phyloP scores from a whole-genome alignment of 2,329 filamentous ascomycete genomes.

The Ophiostoma ips region DNA sequence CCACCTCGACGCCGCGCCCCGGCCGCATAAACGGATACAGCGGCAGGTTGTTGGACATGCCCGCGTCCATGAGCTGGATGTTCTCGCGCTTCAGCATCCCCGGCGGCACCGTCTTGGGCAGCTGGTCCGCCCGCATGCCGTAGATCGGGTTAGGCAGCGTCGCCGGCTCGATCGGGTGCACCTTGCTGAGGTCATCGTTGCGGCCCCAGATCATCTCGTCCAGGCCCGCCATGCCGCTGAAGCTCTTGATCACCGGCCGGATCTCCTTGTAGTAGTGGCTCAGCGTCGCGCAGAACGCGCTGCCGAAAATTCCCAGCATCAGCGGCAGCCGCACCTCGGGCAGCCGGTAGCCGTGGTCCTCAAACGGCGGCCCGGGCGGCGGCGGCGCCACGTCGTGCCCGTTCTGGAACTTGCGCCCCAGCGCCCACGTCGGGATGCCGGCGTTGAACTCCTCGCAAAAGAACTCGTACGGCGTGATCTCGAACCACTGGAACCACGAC shows the following conservation, averaged over 20 bases:
- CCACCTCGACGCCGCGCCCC: constrained; percentile 74
- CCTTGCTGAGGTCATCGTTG: constrained; percentile 73
- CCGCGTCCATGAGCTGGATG: constrained; percentile 84
- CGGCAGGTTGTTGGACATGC: constrained; percentile 96
- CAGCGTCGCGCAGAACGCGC: constrained; percentile 87
- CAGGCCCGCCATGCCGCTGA: constrained; percentile 62
- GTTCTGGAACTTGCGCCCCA: constrained; percentile 68
- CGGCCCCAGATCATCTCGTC: constrained; percentile 73
- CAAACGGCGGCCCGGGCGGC: constrained; percentile 22
- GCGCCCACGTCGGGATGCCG: constrained; percentile 87
- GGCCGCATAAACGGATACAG: constrained; percentile 88
- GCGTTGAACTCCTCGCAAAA: constrained; percentile 87
- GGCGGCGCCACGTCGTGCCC: constrained; percentile 49
- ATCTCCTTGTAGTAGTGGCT: constrained; percentile 95
- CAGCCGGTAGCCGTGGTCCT: constrained; percentile 39
- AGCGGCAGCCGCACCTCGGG: constrained; percentile 76
- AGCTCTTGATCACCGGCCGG: constrained; percentile 60
- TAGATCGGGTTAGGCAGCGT: constrained; percentile 80
- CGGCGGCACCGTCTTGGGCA: constrained; percentile 65
- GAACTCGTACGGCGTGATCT: constrained; percentile 87
- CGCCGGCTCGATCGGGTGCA: constrained; percentile 89
- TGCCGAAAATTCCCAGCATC: constrained; percentile 89
- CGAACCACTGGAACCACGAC: constrained; percentile 97
- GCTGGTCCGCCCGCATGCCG: constrained; percentile 56
- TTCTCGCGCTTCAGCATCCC: constrained; percentile 59